A percentile compares a stretch with the other conserved stretches of the same genome.
phyloP scores from a whole-genome alignment of 2,329 filamentous ascomycete genomes.

The Penicillium griseofulvum region DNA sequence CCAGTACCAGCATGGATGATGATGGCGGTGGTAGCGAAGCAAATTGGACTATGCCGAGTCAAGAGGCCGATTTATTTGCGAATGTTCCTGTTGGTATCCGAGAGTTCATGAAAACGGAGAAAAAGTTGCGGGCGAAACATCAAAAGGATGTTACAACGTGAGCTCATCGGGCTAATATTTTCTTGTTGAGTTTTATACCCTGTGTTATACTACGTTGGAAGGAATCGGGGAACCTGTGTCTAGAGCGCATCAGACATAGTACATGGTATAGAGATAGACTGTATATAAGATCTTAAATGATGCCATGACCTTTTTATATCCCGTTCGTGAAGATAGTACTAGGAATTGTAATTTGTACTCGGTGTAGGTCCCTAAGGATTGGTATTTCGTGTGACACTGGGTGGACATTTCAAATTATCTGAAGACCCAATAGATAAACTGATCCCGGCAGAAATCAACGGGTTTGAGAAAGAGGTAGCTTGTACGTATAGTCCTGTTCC shows the following conservation, averaged over 20 bases:
- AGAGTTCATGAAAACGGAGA: slow-evolving; percentile 97
- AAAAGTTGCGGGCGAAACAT: slow-evolving; percentile 77
- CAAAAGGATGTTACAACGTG: slow-evolving; percentile 44
- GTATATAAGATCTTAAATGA: slow-evolving; percentile 13
- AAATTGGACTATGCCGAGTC: slow-evolving; percentile 57
- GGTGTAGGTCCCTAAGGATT: too few relatives aligned
- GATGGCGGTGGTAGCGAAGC: slow-evolving; percentile 73
- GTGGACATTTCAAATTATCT: too few relatives aligned
- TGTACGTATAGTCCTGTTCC: too few relatives aligned
- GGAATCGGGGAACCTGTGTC: background rate
- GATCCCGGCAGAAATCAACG: too few relatives aligned
- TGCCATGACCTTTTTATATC: background rate
- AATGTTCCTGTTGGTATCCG: slow-evolving; percentile 86
- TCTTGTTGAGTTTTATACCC: slow-evolving; percentile 11
- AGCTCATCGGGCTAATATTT: background rate
- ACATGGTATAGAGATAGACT: slow-evolving; percentile 15
- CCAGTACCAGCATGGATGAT: slow-evolving; percentile 68
- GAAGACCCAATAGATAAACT: too few relatives aligned
- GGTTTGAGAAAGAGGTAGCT: too few relatives aligned
- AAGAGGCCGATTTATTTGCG: slow-evolving; percentile 65
- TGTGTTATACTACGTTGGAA: slow-evolving; percentile 3
- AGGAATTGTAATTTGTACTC: too few relatives aligned
- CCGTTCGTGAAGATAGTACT: background rate
- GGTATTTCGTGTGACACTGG: background rate
- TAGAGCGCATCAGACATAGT: slow-evolving; percentile 1